phyloP scores from a whole-genome alignment of 257 asterid genomes.

The Linaria vulgaris region DNA sequence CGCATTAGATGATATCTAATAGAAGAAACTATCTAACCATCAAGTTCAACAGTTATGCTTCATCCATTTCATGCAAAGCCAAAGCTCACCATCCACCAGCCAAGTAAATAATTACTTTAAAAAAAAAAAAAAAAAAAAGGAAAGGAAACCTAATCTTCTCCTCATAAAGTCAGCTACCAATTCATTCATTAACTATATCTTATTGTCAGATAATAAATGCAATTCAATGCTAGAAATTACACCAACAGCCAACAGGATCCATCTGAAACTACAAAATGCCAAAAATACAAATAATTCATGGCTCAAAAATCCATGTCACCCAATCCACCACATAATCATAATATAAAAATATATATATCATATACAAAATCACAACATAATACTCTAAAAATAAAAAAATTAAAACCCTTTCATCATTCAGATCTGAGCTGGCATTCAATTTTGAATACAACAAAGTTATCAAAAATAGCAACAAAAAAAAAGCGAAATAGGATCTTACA shows the following conservation, averaged over 20 bases:
- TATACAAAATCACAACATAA: constrained; percentile 7
- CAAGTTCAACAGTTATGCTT: neutral
- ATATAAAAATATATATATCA: too few species aligned
- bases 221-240: too few species aligned
- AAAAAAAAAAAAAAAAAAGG: neutral
- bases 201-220: too few species aligned
- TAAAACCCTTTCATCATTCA: too few species aligned
- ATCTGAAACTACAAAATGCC: constrained; percentile 16
- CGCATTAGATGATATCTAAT: too few species aligned
- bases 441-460: constrained; percentile 1
- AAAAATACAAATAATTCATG: neutral
- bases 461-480: constrained; percentile 4
- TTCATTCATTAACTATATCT: too few species aligned
- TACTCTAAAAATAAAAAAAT: too few species aligned
- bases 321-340: constrained; percentile 18
- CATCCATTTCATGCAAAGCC: neutral
- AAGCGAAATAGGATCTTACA: constrained; percentile 25
- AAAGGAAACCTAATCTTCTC: constrained; percentile 1
- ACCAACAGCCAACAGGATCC: constrained; percentile 14
- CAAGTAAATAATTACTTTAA: neutral
- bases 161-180: constrained; percentile 2
- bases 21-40: too few species aligned
- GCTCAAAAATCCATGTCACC: constrained; percentile 12
- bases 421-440: constrained; percentile 30
- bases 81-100: neutral